Conservation (phyloP, 805 yeast genomes). For the Teunomyces kruisii region DNA sequence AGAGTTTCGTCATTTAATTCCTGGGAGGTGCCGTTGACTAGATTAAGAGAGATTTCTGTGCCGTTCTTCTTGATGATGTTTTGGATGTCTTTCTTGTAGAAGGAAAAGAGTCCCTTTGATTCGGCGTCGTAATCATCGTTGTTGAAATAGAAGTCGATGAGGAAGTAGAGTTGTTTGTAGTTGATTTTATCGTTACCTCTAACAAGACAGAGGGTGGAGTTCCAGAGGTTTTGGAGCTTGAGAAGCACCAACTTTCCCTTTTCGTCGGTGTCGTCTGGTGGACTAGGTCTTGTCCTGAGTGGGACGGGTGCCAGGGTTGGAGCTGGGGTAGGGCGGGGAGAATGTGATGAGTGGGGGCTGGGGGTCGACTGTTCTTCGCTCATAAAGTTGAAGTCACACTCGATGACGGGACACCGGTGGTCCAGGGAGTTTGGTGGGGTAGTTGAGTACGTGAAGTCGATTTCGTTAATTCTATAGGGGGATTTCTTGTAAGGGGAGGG, state of each 20-base stretch:
- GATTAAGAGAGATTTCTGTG: constrained; percentile 12
- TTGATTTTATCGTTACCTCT: constrained; percentile 20
- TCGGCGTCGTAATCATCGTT: constrained; percentile 16
- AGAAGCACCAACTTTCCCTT: constrained; percentile 11
- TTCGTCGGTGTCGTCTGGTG: not conserved
- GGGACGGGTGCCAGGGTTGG: not conserved
- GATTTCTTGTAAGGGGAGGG: constrained; percentile 7
- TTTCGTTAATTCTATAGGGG: constrained; percentile 19
- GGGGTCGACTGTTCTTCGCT: constrained; percentile 18
- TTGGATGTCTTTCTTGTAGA: constrained; percentile 27
- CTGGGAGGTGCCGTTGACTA: constrained; percentile 2
- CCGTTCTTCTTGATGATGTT: constrained; percentile 16
- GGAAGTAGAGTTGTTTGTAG: constrained; percentile 23
- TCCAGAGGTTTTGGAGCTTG: constrained; percentile 29
- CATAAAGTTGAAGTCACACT: constrained; percentile 39
- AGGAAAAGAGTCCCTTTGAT: constrained; percentile 21
- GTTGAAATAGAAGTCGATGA: constrained; percentile 31
- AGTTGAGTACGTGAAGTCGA: constrained; percentile 23
- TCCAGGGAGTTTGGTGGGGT: constrained; percentile 6
- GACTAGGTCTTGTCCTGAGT: not conserved
- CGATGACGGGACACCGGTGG: constrained; percentile 38
- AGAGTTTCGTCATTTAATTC: constrained; percentile 15
- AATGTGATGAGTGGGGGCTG: constrained; percentile 3
- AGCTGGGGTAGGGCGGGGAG: constrained; percentile 1
- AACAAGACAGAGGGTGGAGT: constrained; percentile 15